These are phyloP conservation scores for Trichocomaceae sp. DNA, from an alignment of 2,329 filamentous ascomycete species.

Conservation along the genomic window DNA sequence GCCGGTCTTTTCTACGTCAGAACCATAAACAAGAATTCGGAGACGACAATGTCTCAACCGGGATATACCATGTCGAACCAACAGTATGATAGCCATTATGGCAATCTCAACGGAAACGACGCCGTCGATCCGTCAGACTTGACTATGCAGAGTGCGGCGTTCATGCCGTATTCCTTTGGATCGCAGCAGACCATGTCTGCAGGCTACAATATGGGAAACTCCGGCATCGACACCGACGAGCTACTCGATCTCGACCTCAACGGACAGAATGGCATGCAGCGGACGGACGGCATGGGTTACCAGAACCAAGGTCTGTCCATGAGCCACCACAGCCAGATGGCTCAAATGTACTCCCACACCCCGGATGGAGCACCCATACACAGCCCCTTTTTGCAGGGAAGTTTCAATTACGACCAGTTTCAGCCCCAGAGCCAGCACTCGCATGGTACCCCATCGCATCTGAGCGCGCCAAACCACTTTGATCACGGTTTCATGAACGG, in stretches of 20 bases:
- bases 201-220: constrained; percentile 70
- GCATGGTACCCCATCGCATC: constrained; percentile 26
- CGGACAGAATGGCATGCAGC: constrained; percentile 33
- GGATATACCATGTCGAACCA: constrained; percentile 49
- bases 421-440: constrained; percentile 57
- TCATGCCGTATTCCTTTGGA: constrained; percentile 52
- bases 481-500: constrained; percentile 52
- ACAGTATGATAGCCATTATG: constrained; percentile 44
- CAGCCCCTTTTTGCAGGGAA: constrained; percentile 71
- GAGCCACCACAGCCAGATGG: constrained; percentile 63
- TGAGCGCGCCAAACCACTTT: constrained; percentile 38
- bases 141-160: constrained; percentile 55
- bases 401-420: constrained; percentile 72
- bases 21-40: constrained; percentile 19
- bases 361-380: constrained; percentile 88
- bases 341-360: constrained; percentile 74
- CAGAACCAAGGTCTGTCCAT: constrained; percentile 49
- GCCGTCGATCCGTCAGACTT: constrained; percentile 81
- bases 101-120: constrained; percentile 43
- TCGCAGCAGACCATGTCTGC: constrained; percentile 59
- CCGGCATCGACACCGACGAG: constrained; percentile 81
- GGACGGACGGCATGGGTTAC: constrained; percentile 31
- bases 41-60: constrained; percentile 41
- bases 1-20: constrained; percentile 63
- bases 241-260: constrained; percentile 59